Evolutionary conservation across 1,284 basidiomycete species (phyloP), one percentile per base, ranked within the genome.

Genomic region (Leccinum colubrinum): DNA sequence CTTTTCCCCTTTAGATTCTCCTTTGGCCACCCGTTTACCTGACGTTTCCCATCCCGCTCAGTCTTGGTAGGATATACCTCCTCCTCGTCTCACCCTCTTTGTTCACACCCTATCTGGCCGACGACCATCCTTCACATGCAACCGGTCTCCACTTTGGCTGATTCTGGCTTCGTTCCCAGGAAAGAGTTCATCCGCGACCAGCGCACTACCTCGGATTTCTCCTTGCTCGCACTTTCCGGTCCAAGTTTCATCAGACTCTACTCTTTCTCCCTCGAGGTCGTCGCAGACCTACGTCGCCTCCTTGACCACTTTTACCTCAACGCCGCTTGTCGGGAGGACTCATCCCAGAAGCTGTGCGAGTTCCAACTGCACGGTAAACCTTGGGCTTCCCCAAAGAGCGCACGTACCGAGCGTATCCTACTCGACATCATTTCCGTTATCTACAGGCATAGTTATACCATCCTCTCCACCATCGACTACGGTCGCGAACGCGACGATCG

Each of bases 401-500:
- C 84, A 58, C 74, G 79, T 35, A 82, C 88, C 27, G 90, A 92
- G 73, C 85, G 83, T 65, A 82, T 92, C 62, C 77, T 92, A 54
- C 74, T 91, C 62, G 83, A 88, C 66, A 82, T 92, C 60, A 72
- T 92, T 59, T 74, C 82, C 50, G 76, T 86, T 65, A 77, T 92
- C 52, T 84, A 87, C 68, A 81, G 83, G 60, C 82, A 82, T 71
- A 86, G 86, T 51, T 89, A 85, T 68, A 76, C 76, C 30, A 87
- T 86, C 67, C 76, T 91, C 15, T 89, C 88, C 20, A 83, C 82
- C 41, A 79, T 92, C 65, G 89, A 91, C 74, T 92, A 91, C 71
- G 90, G 89, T 20, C 81, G 87, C 60, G 90, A 92, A 73, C 79
- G 78, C 57, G 89, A 91, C 67, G 90, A 92, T 73, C 83, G 86